These are phyloP conservation scores for Vicia sativa DNA, from an alignment of 306 rosid species.

Conservation along the genomic window DNA sequence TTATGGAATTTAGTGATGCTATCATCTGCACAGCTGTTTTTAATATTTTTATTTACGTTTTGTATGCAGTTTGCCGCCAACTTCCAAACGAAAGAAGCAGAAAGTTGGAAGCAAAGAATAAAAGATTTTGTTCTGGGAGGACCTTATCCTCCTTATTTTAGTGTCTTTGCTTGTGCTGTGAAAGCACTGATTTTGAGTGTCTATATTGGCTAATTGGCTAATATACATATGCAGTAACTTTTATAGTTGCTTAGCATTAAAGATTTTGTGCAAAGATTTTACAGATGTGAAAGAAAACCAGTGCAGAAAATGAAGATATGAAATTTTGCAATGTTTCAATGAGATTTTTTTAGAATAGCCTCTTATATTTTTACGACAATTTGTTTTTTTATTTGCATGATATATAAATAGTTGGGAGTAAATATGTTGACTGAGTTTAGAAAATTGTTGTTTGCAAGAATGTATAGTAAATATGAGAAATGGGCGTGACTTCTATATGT, in stretches of 20 bases:
- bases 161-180: not conserved
- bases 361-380: not conserved
- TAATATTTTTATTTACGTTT: not conserved
- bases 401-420: not conserved
- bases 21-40: not conserved
- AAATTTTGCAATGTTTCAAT: not conserved
- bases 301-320: too few species aligned
- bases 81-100: slow-evolving; percentile 9
- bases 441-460: not conserved
- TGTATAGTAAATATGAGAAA: not conserved
- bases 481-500: too few species aligned
- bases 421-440: not conserved
- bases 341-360: not conserved
- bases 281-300: not conserved
- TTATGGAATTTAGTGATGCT: not conserved
- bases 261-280: not conserved
- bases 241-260: not conserved
- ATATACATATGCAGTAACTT: not conserved
- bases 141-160: not conserved
- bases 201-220: not conserved
- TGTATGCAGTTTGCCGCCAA: not conserved
- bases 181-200: not conserved
- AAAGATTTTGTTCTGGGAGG: not conserved
- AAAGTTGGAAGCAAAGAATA: not conserved
- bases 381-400: not conserved